These are phyloP conservation scores for Penicillium ochrochloron DNA, from an alignment of 495 filamentous ascomycete species.

Conservation along the genomic window DNA sequence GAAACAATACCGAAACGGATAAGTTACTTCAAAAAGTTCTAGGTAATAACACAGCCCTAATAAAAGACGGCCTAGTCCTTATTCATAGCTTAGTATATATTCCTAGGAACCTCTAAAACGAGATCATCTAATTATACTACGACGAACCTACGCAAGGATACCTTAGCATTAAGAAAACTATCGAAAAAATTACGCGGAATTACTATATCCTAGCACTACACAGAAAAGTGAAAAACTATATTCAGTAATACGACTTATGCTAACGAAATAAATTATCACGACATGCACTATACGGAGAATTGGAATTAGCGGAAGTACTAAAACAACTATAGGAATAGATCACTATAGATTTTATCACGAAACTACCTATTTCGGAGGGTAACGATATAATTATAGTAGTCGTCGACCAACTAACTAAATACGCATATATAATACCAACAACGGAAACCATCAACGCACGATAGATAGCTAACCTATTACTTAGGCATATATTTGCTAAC, in stretches of 20 bases:
- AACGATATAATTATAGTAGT: conserved; percentile 6
- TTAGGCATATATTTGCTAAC: background rate
- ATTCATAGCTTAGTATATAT: background rate
- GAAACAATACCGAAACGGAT: background rate
- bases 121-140: background rate
- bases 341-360: conserved; percentile 1
- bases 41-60: background rate
- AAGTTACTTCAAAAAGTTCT: background rate
- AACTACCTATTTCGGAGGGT: background rate
- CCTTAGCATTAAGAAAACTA: background rate
- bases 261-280: background rate
- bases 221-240: background rate
- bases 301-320: background rate
- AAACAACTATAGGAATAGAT: background rate
- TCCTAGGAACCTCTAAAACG: conserved; percentile 3
- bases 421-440: background rate
- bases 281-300: background rate
- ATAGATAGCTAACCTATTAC: background rate
- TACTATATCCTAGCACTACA: background rate
- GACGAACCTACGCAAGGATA: background rate
- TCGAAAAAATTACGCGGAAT: background rate
- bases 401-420: conserved; percentile 4
- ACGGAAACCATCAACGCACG: background rate
- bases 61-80: background rate
- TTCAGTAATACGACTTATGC: background rate